These are phyloP conservation scores for Irpex rosettiformis DNA, from an alignment of 1,284 basidiomycete species.

Conservation along the genomic window DNA sequence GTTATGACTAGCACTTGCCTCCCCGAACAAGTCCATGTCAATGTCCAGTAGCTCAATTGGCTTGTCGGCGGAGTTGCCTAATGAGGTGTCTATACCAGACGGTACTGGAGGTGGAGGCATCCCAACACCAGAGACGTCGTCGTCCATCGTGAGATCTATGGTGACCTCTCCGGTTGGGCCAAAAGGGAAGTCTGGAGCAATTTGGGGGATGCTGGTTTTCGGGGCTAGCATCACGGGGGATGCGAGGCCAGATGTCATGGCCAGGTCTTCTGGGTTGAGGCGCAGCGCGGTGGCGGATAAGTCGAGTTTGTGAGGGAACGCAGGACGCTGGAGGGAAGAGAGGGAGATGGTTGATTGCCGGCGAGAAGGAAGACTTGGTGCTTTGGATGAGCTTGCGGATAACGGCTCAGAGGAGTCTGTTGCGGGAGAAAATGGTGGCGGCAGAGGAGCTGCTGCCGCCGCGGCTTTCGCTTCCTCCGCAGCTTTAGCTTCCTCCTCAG, in stretches of 20 bases:
- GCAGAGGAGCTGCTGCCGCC: conserved; percentile 13
- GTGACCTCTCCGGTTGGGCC: conserved; percentile 32
- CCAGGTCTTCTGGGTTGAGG: conserved; percentile 55
- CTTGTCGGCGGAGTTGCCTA: conserved; percentile 69
- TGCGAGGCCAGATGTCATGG: conserved; percentile 53
- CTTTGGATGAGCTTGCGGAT: conserved; percentile 7
- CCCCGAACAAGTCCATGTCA: conserved; percentile 46
- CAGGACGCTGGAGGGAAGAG: conserved; percentile 68
- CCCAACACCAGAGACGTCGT: conserved; percentile 30
- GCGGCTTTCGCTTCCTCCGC: conserved; percentile 21
- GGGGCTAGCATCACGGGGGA: conserved; percentile 79
- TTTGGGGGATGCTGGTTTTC: conserved; percentile 62
- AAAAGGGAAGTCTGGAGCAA: conserved; percentile 58
- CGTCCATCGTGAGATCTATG: conserved; percentile 38
- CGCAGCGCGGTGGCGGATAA: conserved; percentile 63
- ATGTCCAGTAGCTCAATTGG: conserved; percentile 77
- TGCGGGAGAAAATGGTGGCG: conserved; percentile 19
- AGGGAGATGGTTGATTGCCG: conserved; percentile 73
- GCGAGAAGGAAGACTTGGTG: conserved; percentile 32
- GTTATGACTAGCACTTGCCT: conserved; percentile 4
- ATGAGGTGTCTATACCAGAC: conserved; percentile 26
- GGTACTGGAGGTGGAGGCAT: conserved; percentile 17
- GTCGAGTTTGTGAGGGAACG: conserved; percentile 69
- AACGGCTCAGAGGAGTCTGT: conserved; percentile 14
- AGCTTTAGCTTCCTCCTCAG: conserved; percentile 30